These are phyloP conservation scores for Lactarius akahatsu DNA, from an alignment of 768 basidiomycete genomes.

Conservation along the genomic window DNA sequence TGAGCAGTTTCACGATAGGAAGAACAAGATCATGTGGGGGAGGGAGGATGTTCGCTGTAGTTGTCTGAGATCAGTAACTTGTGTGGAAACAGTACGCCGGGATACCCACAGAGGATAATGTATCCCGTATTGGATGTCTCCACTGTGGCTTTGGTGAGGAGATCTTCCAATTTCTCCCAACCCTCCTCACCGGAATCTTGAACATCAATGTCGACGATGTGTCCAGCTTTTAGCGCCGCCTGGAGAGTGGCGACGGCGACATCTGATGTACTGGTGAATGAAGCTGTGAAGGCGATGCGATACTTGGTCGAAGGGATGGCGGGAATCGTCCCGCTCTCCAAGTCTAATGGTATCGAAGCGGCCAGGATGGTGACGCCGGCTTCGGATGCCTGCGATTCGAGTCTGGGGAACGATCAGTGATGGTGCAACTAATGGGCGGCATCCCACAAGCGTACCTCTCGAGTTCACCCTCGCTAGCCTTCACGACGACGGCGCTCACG, in stretches of 20 bases:
- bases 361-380: constrained; percentile 43
- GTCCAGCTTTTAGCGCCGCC: constrained; percentile 64
- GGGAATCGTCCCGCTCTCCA: constrained; percentile 48
- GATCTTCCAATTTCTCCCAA: constrained; percentile 68
- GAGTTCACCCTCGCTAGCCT: constrained; percentile 30
- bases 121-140: constrained; percentile 41
- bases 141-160: constrained; percentile 61
- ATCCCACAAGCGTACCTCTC: constrained; percentile 43
- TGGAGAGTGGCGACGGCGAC: constrained; percentile 54
- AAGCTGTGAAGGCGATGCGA: constrained; percentile 53
- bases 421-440: background rate
- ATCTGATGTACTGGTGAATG: constrained; percentile 51
- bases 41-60: constrained; percentile 71
- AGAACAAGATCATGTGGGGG: constrained; percentile 70
- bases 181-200: constrained; percentile 51
- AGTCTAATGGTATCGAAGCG: constrained; percentile 58
- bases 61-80: constrained; percentile 20
- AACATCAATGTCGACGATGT: constrained; percentile 71
- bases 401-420: constrained; percentile 9
- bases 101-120: constrained; percentile 60
- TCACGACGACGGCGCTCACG: constrained; percentile 51
- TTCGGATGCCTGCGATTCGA: constrained; percentile 27
- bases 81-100: background rate
- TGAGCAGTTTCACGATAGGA: constrained; percentile 78
- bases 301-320: constrained; percentile 42